Evolutionary conservation across 2,329 filamentous ascomycete genomes (phyloP), one percentile per base, ranked within the genome.

Genomic region (Pezicula neosporulosa): DNA sequence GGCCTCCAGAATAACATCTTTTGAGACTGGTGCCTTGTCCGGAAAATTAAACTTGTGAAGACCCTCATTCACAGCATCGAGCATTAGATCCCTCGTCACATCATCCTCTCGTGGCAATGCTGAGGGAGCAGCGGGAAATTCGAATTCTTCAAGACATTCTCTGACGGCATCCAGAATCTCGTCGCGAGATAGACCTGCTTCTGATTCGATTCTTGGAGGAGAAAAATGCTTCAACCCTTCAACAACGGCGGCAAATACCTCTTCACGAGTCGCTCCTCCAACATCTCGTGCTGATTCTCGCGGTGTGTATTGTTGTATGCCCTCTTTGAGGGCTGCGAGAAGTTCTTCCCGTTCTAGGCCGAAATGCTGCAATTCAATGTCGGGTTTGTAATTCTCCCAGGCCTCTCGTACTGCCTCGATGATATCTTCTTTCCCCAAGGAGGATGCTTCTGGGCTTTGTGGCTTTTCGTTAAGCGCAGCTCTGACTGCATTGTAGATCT

Each of bases 331-430:
- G 58, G 91, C 96, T 37, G 87, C 84, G 13, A 97, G 76, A 44
- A 97, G 88, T 64, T 97, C 93, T 12, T 97, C 90, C 5, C 90
- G 82, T 67, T 96, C 93, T 1, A 97, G 76, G 2, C 92, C 93
- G 56, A 95, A 88, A 62, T 96, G 90, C 61, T 96, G 87, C 4
- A 96, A 79, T 60, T 96, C 87, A 47, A 96, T 90, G 61, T 97
- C 90, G 1, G 93, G 93, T 70, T 96, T 96, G 71, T 96, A 96
- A 49, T 85, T 89, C 65, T 97, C 93, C 83, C 91, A 96, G 1
- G 92, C 93, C 60, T 96, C 91, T 60, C 86, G 85, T 13, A 97
- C 88, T 3, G 92, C 91, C 27, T 88, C 81, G 2, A 97, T 80
- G 35, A 97, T 89, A 52, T 95, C 90, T 45, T 96, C 90, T 58